Percentiles rank a stretch among this genome's conserved stretches.
phyloP scores from a whole-genome alignment of 2,329 filamentous ascomycete species.

The Blastomyces parvus region DNA sequence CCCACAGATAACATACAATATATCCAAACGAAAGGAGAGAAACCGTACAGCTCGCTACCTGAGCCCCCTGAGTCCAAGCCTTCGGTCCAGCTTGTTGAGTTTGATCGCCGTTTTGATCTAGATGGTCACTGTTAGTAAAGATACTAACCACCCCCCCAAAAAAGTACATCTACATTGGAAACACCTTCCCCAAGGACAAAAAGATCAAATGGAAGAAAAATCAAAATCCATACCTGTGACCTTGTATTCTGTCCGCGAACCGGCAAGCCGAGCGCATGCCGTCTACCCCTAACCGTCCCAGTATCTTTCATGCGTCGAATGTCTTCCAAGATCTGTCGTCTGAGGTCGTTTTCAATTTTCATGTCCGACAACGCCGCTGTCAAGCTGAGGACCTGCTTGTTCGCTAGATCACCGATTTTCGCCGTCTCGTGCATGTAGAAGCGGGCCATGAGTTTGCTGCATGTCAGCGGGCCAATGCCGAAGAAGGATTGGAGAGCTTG shows the following conservation, averaged over 20 bases:
- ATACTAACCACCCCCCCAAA: neutral
- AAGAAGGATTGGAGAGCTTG: conserved; percentile 72
- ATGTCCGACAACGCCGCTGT: conserved; percentile 79
- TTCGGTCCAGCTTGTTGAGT: conserved; percentile 51
- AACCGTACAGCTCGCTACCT: conserved; percentile 2
- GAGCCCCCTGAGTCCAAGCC: conserved; percentile 20
- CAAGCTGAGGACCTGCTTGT: conserved; percentile 69
- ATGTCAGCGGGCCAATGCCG: conserved; percentile 63
- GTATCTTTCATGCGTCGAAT: conserved; percentile 82
- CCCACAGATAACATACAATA: neutral
- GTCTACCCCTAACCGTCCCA: conserved; percentile 75
- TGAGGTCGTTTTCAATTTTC: conserved; percentile 86
- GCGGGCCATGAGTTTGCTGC: conserved; percentile 71
- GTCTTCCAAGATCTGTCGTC: conserved; percentile 69
- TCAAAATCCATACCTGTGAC: conserved; percentile 49
- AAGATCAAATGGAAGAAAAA: conserved; percentile 1
- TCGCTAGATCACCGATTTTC: conserved; percentile 63
- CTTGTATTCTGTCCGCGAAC: conserved; percentile 84
- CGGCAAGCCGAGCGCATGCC: conserved; percentile 87
- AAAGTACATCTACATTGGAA: neutral
- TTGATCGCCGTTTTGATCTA: conserved; percentile 51
- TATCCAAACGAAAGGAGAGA: neutral
- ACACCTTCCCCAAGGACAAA: neutral
- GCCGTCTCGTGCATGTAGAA: conserved; percentile 78
- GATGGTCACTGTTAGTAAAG: conserved; percentile 17